Evolutionary conservation across 192 early-diverging fungal species (phyloP).

Genomic region (Coemansia brasiliensis): DNA sequence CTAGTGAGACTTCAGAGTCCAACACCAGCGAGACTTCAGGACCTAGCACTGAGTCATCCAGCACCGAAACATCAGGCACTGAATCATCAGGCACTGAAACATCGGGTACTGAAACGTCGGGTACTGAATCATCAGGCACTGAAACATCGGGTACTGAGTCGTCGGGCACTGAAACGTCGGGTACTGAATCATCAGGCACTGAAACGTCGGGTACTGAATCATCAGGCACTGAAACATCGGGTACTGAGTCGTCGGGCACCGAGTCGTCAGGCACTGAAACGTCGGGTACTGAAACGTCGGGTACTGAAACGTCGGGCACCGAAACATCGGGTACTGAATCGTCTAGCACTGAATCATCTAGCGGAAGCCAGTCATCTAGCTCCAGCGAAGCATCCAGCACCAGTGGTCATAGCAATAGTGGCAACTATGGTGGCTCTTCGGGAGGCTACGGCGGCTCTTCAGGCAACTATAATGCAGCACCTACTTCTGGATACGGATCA

Average conservation of each 20-base stretch:
- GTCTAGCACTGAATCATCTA: too few relatives aligned
- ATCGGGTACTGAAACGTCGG: not conserved
- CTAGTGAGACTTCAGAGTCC: constrained; percentile 1
- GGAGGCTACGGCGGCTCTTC: not conserved
- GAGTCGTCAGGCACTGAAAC: not conserved
- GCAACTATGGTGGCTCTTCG: not conserved
- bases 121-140: not conserved
- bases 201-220: not conserved
- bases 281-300: not conserved
- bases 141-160: not conserved
- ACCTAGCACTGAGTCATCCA: not conserved
- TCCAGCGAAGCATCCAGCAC: constrained; percentile 5
- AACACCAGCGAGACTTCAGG: not conserved
- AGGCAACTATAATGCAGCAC: not conserved
- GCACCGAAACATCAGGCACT: not conserved
- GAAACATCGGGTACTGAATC: not conserved
- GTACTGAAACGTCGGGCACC: not conserved
- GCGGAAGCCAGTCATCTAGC: not conserved
- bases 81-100: not conserved
- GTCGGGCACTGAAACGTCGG: not conserved
- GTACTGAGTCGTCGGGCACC: not conserved
- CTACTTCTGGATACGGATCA: constrained; percentile 4
- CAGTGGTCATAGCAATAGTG: not conserved
- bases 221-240: not conserved
- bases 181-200: not conserved